Evolutionary conservation across 768 basidiomycete genomes (phyloP), one percentile per base, ranked within the genome.

Genomic region (Tricholoma hemisulphureum): DNA sequence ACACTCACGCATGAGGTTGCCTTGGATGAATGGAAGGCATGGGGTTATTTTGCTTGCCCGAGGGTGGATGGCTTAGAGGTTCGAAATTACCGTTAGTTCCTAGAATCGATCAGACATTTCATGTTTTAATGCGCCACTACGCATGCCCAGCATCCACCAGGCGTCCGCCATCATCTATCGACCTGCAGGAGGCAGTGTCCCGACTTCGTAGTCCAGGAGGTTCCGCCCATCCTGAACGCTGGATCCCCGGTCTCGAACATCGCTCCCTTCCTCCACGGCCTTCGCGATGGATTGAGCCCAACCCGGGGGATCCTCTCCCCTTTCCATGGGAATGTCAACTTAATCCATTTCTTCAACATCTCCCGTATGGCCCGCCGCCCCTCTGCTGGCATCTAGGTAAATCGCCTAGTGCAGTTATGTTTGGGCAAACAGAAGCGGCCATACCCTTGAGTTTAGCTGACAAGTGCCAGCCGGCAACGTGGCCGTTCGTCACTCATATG

Each of bases 391-490:
- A 84, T 66, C 67, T 87, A 34, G 73, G 73, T 6, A 55, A 58
- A 14, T 58, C 60, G 16, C 56, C 63, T 4, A 51, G 62, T 31
- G 61, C 70, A 6, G 61, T 73, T 35, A 65, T 69, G 41, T 72
- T 71, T 32, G 74, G 73, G 23, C 64, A 70, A 13, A 67, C 69
- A 31, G 50, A 64, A 21, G 61, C 63, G 6, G 57, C 68, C 6
- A 68, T 76, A 45, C 71, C 72, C 3, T 67, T 77, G 45, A 59
- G 69, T 14, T 57, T 65, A 1, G 65, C 72, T 3, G 80, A 82
- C 59, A 63, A 69, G 48, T 71, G 78, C n/a, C 83, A 87, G 65
- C 84, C 86, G 0, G 86, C 86, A n/a, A 86, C 86, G 7, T 80
- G 70, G 65, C 87, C 87, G 0, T 79, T 85, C 57, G 70, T 86